Evolutionary conservation across 2,329 filamentous ascomycete species (phyloP).

Genomic region (Xylaria multiplex): DNA sequence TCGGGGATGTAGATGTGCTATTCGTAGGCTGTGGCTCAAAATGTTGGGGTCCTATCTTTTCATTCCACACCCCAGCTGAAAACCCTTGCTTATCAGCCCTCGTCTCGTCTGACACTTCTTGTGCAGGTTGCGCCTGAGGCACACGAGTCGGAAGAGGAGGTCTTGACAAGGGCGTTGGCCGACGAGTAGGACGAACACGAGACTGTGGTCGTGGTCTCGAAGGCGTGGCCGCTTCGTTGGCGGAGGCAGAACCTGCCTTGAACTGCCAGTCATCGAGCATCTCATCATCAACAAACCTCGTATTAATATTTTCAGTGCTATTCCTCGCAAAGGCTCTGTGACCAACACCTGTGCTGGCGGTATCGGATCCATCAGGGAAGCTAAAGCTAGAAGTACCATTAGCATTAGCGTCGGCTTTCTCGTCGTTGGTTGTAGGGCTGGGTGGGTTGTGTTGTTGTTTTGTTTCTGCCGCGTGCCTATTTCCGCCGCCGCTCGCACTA

Average conservation of each 20-base stretch:
- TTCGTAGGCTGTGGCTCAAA: conserved; percentile 60
- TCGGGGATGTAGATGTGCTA: conserved; percentile 56
- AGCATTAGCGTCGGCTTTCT: conserved; percentile 50
- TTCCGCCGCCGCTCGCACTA: conserved; percentile 15
- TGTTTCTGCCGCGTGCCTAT: conserved; percentile 5
- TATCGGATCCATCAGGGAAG: conserved; percentile 56
- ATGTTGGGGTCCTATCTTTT: conserved; percentile 64
- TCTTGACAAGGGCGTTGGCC: conserved; percentile 50
- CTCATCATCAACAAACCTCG: conserved; percentile 65
- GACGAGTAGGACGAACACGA: conserved; percentile 54
- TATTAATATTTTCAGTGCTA: conserved; percentile 70
- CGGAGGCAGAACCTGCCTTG: conserved; percentile 57
- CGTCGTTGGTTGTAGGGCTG: conserved; percentile 22
- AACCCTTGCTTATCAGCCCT: conserved; percentile 51
- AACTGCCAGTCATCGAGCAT: conserved; percentile 60
- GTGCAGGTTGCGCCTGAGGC: conserved; percentile 39
- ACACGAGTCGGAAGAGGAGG: conserved; percentile 39
- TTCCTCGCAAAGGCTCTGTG: conserved; percentile 56
- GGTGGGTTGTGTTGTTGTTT: conserved; percentile 14
- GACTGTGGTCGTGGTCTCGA: conserved; percentile 54
- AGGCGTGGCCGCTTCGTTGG: conserved; percentile 45
- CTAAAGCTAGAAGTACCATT: conserved; percentile 59
- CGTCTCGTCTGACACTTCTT: conserved; percentile 43
- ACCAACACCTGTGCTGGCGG: conserved; percentile 48
- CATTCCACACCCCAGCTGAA: conserved; percentile 63